Base-by-base conservation (phyloP, 306 rosid species). In the Rosa chinensis region DNA sequence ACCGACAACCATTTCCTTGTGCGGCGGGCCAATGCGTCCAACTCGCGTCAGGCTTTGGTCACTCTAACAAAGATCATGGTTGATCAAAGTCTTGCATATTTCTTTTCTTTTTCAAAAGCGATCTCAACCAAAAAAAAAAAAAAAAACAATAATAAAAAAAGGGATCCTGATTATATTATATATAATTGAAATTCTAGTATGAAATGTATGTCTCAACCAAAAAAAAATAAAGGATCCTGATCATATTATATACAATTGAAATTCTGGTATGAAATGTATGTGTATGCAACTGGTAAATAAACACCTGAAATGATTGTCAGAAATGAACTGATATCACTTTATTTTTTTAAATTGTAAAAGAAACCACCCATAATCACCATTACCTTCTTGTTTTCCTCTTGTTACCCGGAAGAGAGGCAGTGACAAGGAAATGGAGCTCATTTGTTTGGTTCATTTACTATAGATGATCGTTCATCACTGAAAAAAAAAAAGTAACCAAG, bases 11-110 rank as follows among this genome's bases (percentile, higher is more conserved):
- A 23, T 58, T 56, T 39, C 52, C 67, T 56, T 37, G 53, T 20
- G 44, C 35, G 72, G 62, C 39, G 35, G 47, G 13, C 52, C 40
- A 61, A 74, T 50, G 77, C 61, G 55, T 75, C 86, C 68, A 74
- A 73, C 75, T 72, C 47, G 45, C 76, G 48, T 35, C 50, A 72
- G 13, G 47, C 42, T 71, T 71, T 48, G 75, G 42, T 71, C 75
- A 28, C 40, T 25, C 59, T 43, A 23, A 58, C 35, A 40, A 42
- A 10, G 16, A 18, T 37, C 45, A 37, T 32, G 69, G n/a, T 28
- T 32, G 10, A 63, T 63, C n/a, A 0, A 63, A 13, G 16, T 62
- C 68, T 12, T 25, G 13, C 16, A 61, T 53, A 17, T 53, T 53
- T 53, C 23, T 17, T 11, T 23, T 23, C 66, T 0, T 21, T 23